These are phyloP conservation scores for Vicia sativa DNA, from an alignment of 306 rosid genomes.

Conservation along the genomic window DNA sequence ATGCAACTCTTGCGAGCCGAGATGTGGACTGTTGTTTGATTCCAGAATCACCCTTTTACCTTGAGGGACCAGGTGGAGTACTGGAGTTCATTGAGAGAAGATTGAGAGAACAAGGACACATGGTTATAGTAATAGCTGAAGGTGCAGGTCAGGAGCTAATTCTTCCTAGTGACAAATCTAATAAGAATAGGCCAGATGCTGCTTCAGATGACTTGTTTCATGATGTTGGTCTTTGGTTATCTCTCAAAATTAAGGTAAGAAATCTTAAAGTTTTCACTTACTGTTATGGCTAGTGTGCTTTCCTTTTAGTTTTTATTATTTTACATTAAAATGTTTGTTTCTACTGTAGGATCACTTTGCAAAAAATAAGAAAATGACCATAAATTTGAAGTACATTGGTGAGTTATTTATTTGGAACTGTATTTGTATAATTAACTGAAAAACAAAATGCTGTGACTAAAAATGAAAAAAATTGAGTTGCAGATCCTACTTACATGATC, in stretches of 20 bases:
- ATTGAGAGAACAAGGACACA: constrained; percentile 68
- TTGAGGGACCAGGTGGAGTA: constrained; percentile 72
- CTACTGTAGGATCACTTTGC: constrained; percentile 64
- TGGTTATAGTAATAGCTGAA: constrained; percentile 84
- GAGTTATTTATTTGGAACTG: background rate
- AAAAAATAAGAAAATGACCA: constrained; percentile 41
- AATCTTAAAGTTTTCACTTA: constrained; percentile 4
- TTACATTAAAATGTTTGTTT: constrained; percentile 7
- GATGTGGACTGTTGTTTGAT: constrained; percentile 84
- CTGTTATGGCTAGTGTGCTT: too few relatives aligned
- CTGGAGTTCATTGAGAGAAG: constrained; percentile 60
- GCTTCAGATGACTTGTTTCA: constrained; percentile 53
- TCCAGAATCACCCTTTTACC: constrained; percentile 76
- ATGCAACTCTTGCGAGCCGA: constrained; percentile 78
- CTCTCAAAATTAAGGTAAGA: constrained; percentile 65
- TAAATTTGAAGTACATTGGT: constrained; percentile 79
- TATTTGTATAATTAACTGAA: background rate
- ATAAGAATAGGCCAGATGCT: constrained; percentile 49
- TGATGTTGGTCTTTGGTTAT: constrained; percentile 75
- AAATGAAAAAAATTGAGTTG: background rate
- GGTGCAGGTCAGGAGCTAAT: constrained; percentile 73
- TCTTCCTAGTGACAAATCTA: constrained; percentile 35
- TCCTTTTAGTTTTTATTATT: background rate
- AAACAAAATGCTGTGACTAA: constrained; percentile 15
- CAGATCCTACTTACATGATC: constrained; percentile 87